phyloP scores from a whole-genome alignment of 1,139 yeast species.

The Candida glucosophila region DNA sequence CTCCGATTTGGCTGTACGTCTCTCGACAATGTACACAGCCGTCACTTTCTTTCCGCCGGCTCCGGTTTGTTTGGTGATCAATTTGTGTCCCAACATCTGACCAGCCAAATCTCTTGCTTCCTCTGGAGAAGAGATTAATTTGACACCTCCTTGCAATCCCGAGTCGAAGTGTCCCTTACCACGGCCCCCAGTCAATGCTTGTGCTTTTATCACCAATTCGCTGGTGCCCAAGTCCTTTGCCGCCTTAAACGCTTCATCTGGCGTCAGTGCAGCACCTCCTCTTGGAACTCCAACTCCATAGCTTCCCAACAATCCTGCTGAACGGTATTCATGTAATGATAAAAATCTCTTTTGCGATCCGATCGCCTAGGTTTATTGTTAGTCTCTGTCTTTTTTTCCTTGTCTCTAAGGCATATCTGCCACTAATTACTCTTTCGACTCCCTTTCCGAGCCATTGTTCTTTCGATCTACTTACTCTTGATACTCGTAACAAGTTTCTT shows the following conservation, averaged over 20 bases:
- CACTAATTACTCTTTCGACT: too few relatives aligned
- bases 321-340: constrained; percentile 93
- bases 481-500: constrained; percentile 34
- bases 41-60: constrained; percentile 95
- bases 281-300: constrained; percentile 89
- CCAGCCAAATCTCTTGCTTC: constrained; percentile 83
- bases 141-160: constrained; percentile 96
- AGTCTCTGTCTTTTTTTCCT: constrained; percentile 2
- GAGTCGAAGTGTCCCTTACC: constrained; percentile 97
- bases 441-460: too few relatives aligned
- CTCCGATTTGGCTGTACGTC: constrained; percentile 89
- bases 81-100: constrained; percentile 86
- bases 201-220: constrained; percentile 94
- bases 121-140: constrained; percentile 75
- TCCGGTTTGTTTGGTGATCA: constrained; percentile 97
- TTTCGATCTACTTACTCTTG: constrained; percentile 44
- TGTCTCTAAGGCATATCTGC: too few relatives aligned
- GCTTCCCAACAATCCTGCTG: constrained; percentile 73
- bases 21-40: constrained; percentile 92
- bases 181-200: constrained; percentile 98
- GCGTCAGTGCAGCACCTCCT: constrained; percentile 86
- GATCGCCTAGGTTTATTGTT: constrained; percentile 6
- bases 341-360: constrained; percentile 51
- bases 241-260: constrained; percentile 77
- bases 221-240: constrained; percentile 61